Conservation (phyloP, 768 basidiomycete species). For the Cantharellus anzutake region DNA sequence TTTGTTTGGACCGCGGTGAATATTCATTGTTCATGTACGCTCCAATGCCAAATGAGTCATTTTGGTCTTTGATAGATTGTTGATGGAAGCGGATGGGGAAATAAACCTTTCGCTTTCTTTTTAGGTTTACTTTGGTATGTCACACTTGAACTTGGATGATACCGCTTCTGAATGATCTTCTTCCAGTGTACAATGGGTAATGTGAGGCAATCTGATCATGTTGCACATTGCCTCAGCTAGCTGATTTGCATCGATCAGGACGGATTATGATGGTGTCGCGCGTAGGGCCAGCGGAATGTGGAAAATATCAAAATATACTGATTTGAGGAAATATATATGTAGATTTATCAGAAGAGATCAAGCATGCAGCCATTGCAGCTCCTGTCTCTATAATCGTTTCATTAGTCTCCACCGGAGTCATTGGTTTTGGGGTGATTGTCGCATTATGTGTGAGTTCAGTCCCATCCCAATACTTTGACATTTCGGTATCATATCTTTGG, state of each 20-base stretch:
- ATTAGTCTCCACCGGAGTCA: constrained; percentile 4
- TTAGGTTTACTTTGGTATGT: constrained; percentile 20
- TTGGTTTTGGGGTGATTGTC: constrained; percentile 10
- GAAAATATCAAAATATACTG: neutral
- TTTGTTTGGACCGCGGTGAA: neutral
- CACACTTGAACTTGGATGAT: neutral
- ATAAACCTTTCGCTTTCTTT: constrained; percentile 25
- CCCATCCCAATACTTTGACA: neutral
- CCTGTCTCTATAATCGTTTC: constrained; percentile 10
- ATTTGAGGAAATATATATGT: neutral
- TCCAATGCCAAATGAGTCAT: constrained; percentile 14
- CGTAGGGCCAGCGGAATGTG: neutral
- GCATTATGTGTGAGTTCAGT: constrained; percentile 3
- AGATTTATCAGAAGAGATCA: constrained; percentile 11
- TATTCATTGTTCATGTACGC: neutral
- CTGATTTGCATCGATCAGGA: neutral
- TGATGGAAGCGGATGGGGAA: constrained; percentile 27
- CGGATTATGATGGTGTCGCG: constrained; percentile 9
- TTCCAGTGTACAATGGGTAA: constrained; percentile 28
- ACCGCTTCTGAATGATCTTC: neutral
- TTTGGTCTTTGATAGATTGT: constrained; percentile 16
- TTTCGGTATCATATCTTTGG: neutral
- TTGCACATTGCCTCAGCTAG: neutral
- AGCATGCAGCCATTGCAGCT: constrained; percentile 9
- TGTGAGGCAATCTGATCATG: constrained; percentile 10